Evolutionary conservation across 177 flowering plant species (phyloP).

Genomic region (Vitis hybrid): DNA sequence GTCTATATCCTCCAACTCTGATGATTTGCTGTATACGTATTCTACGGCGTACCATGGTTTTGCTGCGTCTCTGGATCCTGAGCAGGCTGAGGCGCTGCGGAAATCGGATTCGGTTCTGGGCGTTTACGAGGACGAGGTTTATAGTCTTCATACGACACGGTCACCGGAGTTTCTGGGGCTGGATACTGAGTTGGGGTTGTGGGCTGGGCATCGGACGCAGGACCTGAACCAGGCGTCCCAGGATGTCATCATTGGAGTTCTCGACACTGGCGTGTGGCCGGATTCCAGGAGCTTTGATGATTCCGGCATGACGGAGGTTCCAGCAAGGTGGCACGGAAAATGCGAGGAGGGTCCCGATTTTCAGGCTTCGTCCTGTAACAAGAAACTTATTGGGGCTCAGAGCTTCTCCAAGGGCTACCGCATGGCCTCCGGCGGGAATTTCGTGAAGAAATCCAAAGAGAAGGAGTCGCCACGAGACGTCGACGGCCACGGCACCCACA

Average conservation of each 20-base stretch:
- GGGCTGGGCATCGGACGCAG: constrained; percentile 31
- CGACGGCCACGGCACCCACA: constrained; percentile 93
- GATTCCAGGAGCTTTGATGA: constrained; percentile 69
- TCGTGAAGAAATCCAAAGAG: constrained; percentile 25
- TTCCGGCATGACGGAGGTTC: constrained; percentile 50
- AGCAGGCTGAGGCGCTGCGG: constrained; percentile 48
- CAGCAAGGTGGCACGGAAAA: constrained; percentile 61
- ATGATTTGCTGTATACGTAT: constrained; percentile 58
- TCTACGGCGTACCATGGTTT: constrained; percentile 59
- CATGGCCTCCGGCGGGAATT: constrained; percentile 49
- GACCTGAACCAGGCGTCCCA: constrained; percentile 44
- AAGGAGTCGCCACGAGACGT: constrained; percentile 53
- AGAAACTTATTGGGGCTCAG: constrained; percentile 76
- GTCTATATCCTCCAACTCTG: constrained; percentile 35
- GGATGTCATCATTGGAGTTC: constrained; percentile 73
- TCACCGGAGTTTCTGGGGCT: constrained; percentile 75
- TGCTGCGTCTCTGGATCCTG: constrained; percentile 56
- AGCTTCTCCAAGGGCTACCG: constrained; percentile 62
- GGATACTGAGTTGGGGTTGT: constrained; percentile 23
- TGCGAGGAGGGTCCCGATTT: constrained; percentile 68
- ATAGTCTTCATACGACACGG: constrained; percentile 75
- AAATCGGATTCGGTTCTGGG: constrained; percentile 49
- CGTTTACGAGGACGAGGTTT: constrained; percentile 56
- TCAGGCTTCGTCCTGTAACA: constrained; percentile 48
- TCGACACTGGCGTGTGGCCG: constrained; percentile 93